Evolutionary conservation across 169 alveolate species (phyloP).

Genomic region (Plasmodium adleri): DNA sequence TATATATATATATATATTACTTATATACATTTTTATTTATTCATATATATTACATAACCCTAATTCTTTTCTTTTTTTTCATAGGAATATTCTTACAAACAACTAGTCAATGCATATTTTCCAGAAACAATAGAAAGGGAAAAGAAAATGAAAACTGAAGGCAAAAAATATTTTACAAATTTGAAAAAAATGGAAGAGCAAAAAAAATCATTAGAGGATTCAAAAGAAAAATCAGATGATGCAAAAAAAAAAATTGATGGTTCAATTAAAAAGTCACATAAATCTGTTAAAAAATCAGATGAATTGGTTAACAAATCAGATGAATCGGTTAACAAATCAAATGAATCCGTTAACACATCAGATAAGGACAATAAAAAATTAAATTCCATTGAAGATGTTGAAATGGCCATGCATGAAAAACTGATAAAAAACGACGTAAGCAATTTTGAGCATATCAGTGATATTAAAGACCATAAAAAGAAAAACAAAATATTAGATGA

Average conservation of each 20-base stretch:
- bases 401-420: slow-evolving; percentile 40
- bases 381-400: slow-evolving; percentile 9
- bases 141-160: slow-evolving; percentile 32
- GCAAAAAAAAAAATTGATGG: not conserved
- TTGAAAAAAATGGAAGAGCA: slow-evolving; percentile 35
- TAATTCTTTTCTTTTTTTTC: no score
- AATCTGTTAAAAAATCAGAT: not conserved
- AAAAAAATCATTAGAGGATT: slow-evolving; percentile 19
- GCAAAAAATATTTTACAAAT: slow-evolving; percentile 56
- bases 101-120: slow-evolving; percentile 52
- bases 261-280: not conserved
- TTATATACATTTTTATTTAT: not conserved
- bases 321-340: no score
- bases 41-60: not conserved
- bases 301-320: no score
- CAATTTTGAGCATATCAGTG: slow-evolving; percentile 53
- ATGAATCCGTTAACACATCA: no score
- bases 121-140: slow-evolving; percentile 76
- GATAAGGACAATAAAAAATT: not conserved
- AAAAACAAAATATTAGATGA: slow-evolving; percentile 63
- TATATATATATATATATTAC: slow-evolving; percentile 6
- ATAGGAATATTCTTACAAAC: slow-evolving; percentile 72
- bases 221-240: slow-evolving; percentile 17
- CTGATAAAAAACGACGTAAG: slow-evolving; percentile 17
- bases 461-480: slow-evolving; percentile 46